Evolutionary conservation across 2,329 filamentous ascomycete species (phyloP).

Genomic region (Hawksworthiomyces lignivorus): DNA sequence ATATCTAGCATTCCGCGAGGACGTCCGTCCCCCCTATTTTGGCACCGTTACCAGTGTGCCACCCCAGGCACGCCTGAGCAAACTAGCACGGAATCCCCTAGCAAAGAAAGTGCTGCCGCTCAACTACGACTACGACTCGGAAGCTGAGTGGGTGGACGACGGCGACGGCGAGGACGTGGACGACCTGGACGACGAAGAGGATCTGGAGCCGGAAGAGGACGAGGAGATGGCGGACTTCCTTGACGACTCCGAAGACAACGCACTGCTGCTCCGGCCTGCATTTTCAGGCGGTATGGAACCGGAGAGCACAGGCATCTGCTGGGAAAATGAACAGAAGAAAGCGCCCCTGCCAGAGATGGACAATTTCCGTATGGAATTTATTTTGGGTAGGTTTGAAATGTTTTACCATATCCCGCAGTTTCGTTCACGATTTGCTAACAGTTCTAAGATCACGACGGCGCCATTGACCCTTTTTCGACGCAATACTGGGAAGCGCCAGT

Average conservation of each 20-base stretch:
- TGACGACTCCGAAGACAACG: conserved; percentile 72
- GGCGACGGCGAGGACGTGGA: conserved; percentile 63
- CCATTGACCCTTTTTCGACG: conserved; percentile 78
- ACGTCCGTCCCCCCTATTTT: conserved; percentile 62
- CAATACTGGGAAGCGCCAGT: conserved; percentile 60
- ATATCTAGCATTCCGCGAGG: conserved; percentile 52
- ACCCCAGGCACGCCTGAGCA: conserved; percentile 39
- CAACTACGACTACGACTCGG: conserved; percentile 79
- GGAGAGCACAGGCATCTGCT: conserved; percentile 72
- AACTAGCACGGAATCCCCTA: conserved; percentile 47
- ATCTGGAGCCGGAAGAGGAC: conserved; percentile 54
- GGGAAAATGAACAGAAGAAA: conserved; percentile 54
- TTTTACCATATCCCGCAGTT: background rate
- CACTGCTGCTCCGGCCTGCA: conserved; percentile 43
- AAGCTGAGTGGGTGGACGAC: conserved; percentile 77
- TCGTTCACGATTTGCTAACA: background rate
- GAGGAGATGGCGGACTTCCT: conserved; percentile 86
- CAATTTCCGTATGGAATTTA: conserved; percentile 65
- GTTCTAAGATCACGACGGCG: conserved; percentile 32
- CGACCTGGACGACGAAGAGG: conserved; percentile 61
- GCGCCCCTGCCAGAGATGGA: conserved; percentile 43
- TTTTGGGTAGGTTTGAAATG: conserved; percentile 49
- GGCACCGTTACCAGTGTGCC: conserved; percentile 63
- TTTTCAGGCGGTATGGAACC: conserved; percentile 67
- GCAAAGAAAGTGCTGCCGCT: conserved; percentile 49